Conservation (phyloP, 345 rosid genomes). For the Citrus sinensis region DNA sequence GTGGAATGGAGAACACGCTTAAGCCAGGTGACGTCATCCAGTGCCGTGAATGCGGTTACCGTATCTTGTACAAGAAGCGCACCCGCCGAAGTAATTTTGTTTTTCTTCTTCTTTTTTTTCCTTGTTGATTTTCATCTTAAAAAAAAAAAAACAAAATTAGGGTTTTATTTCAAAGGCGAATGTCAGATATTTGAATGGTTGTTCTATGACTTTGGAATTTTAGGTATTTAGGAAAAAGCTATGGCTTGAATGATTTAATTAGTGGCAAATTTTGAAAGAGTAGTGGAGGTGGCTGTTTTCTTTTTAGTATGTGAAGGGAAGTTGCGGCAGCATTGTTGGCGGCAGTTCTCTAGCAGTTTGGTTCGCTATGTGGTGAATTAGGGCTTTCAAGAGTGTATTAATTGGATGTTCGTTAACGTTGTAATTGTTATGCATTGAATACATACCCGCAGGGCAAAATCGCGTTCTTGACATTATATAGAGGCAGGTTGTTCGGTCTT, state of each 20-base stretch:
- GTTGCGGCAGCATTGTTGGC: not conserved
- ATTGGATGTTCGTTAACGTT: not conserved
- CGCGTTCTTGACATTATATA: not conserved
- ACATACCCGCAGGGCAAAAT: not conserved
- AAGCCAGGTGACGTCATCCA: conserved; percentile 87
- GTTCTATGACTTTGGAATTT: not conserved
- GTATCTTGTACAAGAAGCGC: conserved; percentile 91
- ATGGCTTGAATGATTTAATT: not conserved
- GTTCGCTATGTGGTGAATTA: not conserved
- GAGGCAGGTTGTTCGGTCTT: not conserved
- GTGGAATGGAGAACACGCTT: conserved; percentile 76
- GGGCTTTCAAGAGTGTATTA: not conserved
- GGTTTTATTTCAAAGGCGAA: not conserved
- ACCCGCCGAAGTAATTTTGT: conserved; percentile 65
- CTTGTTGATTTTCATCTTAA: not conserved
- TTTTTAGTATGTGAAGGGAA: not conserved
- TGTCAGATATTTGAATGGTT: not conserved
- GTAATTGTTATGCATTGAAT: not conserved
- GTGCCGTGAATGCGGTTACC: conserved; percentile 93
- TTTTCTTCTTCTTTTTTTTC: not conserved
- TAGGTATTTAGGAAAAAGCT: too few species aligned
- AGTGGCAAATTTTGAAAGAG: not conserved
- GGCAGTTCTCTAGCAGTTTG: not conserved
- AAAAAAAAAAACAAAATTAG: not conserved
- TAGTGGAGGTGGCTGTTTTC: not conserved